Evolutionary conservation across 352 stramenopile species (phyloP), one percentile per base, ranked within the genome.

Genomic region (Phytopythium delawarense): DNA sequence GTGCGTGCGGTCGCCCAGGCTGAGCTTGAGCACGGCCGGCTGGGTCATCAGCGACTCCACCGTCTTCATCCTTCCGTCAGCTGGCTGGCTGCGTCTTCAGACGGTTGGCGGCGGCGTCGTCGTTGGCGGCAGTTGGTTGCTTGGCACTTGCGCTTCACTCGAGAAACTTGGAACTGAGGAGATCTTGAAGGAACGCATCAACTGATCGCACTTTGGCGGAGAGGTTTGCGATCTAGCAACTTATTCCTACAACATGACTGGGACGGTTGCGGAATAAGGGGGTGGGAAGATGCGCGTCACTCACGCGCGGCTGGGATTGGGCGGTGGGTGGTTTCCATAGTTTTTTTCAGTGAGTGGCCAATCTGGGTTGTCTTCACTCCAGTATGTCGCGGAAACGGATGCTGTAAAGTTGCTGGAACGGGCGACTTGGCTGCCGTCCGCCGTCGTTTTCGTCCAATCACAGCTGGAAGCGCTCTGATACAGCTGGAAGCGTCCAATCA

Each of bases 11-110:
- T 66, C 77, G 15, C 71, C 65, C 57, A 74, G 70, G 49, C 63
- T 87, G 57, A 92, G 72, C 70, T 89, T 85, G 30, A 92, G 69
- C 46, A 75, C 67, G 57, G 79, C 68, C 37, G 59, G 70, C 54
- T 69, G 52, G 28, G n/a, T 61, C 35, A 21, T 54, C 9, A 32
- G 55, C n/a, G 35, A 16, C 35, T 57, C 28, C 40, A 34, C 15
- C 23, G 18, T 32, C 35, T 32, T 13, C n/a, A 18, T 20, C 3
- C 15, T 30, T 46, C 25, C 25, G 25, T 28, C 25, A 2, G 25
- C 25, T 28, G 25, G 25, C 25, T 3, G 25, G 25, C 25, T 28
- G 25, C 25, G 25, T 28, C 25, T 28, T 28, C 25, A 28, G 25
- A 2, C 25, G 2, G 25, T 28, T 28, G 25, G 25, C 25, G 25